Base-by-base conservation (phyloP, 2,329 filamentous ascomycete species). In the Fusarium sublunatum region DNA sequence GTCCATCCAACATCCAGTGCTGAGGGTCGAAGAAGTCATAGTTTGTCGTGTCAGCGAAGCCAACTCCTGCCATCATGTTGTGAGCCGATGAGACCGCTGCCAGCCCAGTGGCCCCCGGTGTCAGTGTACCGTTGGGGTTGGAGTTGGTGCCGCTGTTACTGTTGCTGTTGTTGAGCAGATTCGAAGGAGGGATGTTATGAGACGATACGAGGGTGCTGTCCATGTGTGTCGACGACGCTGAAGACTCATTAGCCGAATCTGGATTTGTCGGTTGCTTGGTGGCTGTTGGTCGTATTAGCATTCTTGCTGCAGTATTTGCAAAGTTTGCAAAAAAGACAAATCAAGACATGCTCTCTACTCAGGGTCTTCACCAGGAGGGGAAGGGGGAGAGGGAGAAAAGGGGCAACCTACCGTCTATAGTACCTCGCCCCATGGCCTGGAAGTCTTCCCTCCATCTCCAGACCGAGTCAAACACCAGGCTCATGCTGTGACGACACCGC, bases 1-100 rank as follows among this genome's bases (percentile, higher is more conserved):
- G 82, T 12, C 91, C 91, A 74, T 97, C 93, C 58, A 97, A 81
- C 82, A 96, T 92, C 93, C 93, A 97, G 75, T 94, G 92, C 70
- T 97, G 83, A 1, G 93, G 92, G 76, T 97, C 93, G 72, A 96
- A 97, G 61, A 96, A 92, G 74, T 96, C 91, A 75, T 93, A 93
- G 69, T 88, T 90, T 9, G 86, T 85, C 51, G 91, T 85, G 52
- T 91, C 85, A 65, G 85, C 83, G 62, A 91, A 89, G 67, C 83
- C 82, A 61, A 86, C 75, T 28, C 79, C 78, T 25, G 76, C 76
- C 47, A 86, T 78, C 72, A 86, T 79, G 69, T 77, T 79, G 64
- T 78, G 74, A 25, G 75, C 77, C 5, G 75, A 69, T 11, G 75
- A 68, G 4, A 73, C 64, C 12, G 78, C 76, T 26, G 76, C 79